phyloP scores from a whole-genome alignment of 495 filamentous ascomycete species.

The Trichocladium uniseriatum region DNA sequence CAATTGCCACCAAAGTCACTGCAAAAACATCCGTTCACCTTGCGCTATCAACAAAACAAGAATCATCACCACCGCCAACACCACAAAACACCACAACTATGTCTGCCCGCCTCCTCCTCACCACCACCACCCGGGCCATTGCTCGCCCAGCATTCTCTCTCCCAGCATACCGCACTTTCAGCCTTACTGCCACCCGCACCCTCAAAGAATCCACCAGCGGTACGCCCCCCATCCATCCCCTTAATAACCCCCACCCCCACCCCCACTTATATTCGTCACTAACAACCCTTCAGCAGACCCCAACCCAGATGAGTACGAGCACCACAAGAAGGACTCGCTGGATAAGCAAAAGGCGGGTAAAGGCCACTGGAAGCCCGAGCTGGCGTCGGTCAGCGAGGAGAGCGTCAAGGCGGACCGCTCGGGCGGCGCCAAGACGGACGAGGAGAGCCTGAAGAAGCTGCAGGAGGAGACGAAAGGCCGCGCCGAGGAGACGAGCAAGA shows the following conservation, averaged over 20 bases:
- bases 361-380: constrained; percentile 69
- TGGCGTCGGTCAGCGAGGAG: constrained; percentile 74
- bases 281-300: constrained; percentile 19
- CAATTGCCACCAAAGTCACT: no score
- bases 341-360: constrained; percentile 63
- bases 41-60: no score
- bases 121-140: background rate
- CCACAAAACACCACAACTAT: background rate
- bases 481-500: constrained; percentile 40
- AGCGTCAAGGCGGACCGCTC: constrained; percentile 50
- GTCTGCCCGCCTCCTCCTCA: background rate
- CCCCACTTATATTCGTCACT: background rate
- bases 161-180: constrained; percentile 3
- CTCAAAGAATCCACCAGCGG: constrained; percentile 19
- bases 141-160: background rate
- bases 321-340: constrained; percentile 63
- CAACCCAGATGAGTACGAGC: constrained; percentile 43
- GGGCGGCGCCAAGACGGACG: constrained; percentile 4
- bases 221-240: constrained; percentile 1
- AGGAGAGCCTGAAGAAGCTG: constrained; percentile 32
- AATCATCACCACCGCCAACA: background rate
- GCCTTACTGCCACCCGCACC: background rate
- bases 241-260: background rate
- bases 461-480: constrained; percentile 43
- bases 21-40: no score